Conservation (phyloP, 495 filamentous ascomycete genomes). For the Podospora bellae-mahoneyi region DNA sequence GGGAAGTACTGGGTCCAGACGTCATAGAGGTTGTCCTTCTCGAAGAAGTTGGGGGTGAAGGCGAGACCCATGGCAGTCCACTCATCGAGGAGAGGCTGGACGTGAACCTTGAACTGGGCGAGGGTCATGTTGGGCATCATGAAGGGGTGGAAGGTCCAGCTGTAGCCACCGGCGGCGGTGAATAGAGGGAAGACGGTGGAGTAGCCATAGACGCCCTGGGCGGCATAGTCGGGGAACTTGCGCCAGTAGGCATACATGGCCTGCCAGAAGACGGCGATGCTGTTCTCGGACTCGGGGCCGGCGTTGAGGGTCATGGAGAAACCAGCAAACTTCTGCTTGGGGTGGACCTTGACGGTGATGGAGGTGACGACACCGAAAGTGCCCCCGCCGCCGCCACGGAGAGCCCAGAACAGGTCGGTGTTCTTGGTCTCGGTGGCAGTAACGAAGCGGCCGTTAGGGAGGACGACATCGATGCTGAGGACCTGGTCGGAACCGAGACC, state of each 20-base stretch:
- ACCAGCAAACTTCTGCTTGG: constrained; percentile 38
- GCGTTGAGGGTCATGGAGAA: constrained; percentile 35
- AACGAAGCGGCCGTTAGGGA: constrained; percentile 42
- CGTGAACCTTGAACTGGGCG: constrained; percentile 26
- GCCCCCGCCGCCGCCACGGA: constrained; percentile 50
- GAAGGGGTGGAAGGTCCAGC: constrained; percentile 25
- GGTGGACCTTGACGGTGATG: constrained; percentile 46
- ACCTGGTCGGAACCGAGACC: constrained; percentile 51
- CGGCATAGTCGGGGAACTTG: constrained; percentile 40
- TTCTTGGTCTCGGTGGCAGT: constrained; percentile 43
- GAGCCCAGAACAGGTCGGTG: constrained; percentile 50
- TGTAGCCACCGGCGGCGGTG: constrained; percentile 13
- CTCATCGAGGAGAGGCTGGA: constrained; percentile 39
- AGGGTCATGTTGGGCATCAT: constrained; percentile 24
- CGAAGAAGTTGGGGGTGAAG: constrained; percentile 28
- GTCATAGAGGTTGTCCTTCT: constrained; percentile 24
- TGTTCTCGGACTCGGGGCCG: constrained; percentile 35
- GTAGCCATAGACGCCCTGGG: constrained; percentile 51
- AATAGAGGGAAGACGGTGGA: constrained; percentile 26
- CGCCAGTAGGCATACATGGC: constrained; percentile 49
- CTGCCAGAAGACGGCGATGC: constrained; percentile 47
- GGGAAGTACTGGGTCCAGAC: constrained; percentile 24
- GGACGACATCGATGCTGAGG: constrained; percentile 44
- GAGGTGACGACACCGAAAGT: constrained; percentile 55
- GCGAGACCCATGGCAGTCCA: constrained; percentile 36